Base-by-base conservation (phyloP, 1,284 basidiomycete genomes). In the Leccinum pachyderme region DNA sequence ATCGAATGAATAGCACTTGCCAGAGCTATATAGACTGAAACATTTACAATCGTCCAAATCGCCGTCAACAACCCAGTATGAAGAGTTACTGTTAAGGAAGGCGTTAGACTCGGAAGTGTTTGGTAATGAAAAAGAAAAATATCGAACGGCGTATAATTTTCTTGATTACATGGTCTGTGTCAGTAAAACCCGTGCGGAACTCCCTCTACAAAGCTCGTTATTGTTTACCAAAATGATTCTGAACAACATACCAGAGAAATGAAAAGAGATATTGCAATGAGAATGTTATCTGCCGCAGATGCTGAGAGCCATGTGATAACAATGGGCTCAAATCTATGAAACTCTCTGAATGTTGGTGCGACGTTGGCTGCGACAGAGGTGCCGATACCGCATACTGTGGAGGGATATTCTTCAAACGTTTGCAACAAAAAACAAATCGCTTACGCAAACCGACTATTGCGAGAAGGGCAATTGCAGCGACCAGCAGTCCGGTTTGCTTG, bases 41-140 rank as follows among this genome's bases (percentile, higher is more conserved):
- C 57, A 46, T 70, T 68, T 15, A 66, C 15, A 4, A 70, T 63
- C 5, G 73, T 69, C 64, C 70, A 74, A 24, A 74, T 47, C 32
- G 72, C 59, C 13, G 73, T 75, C 29, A 74, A 50, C 18, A 69
- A 44, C n/a, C 73, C 74, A 4, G 73, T 73, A 31, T 73, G 72
- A 27, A 75, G 57, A 2, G 72, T 74, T 8, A 74, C 74, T 74
- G 41, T 12, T 24, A 32, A 8, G 35, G 24, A 35, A 44, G 37
- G 7, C 4, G n/a, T 59, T 43, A 24, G 33, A 47, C 7, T 25
- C 6, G 8, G 13, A 43, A 33, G 5, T n/a, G 24, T 31, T 29
- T 24, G 12, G 22, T 0, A 24, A 31, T 24, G 8, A 39, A 18
- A 28, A 29, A 48, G 8, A 39, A 18, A 28, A 29, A 48, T 24